Evolutionary conservation across 2,329 filamentous ascomycete genomes (phyloP).

Genomic region (Dactylellina haptotyla): DNA sequence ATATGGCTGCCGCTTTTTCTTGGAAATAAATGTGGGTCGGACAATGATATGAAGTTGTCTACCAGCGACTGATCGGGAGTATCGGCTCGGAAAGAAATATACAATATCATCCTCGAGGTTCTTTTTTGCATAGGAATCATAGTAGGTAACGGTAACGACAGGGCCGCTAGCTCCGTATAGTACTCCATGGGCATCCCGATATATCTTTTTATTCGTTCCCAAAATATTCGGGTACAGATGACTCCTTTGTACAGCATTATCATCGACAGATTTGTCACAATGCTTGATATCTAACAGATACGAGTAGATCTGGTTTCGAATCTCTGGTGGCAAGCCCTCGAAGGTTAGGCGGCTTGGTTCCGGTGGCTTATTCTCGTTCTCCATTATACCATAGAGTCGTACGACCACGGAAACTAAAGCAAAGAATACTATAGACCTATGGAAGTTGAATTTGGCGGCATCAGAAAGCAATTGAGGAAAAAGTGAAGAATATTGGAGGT

Average conservation of each 20-base stretch:
- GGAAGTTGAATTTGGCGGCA: too few species aligned
- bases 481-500: too few species aligned
- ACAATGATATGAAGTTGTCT: slow-evolving; percentile 40
- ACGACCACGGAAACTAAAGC: too few species aligned
- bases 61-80: slow-evolving; percentile 27
- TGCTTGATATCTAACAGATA: slow-evolving; percentile 18
- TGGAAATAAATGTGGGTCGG: slow-evolving; percentile 17
- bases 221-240: slow-evolving; percentile 23
- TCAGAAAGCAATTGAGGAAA: too few species aligned
- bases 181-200: slow-evolving; percentile 32
- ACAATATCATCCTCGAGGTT: slow-evolving; percentile 4
- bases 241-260: background rate
- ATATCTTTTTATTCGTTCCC: slow-evolving; percentile 21
- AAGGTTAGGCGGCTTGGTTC: background rate
- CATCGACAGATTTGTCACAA: slow-evolving; percentile 4
- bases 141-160: slow-evolving; percentile 21
- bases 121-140: background rate
- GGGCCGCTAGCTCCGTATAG: slow-evolving; percentile 19
- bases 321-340: slow-evolving; percentile 17
- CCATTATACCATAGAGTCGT: background rate
- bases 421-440: too few species aligned
- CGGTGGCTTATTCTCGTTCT: background rate
- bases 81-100: background rate
- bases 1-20: background rate
- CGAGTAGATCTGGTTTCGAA: slow-evolving; percentile 39